Evolutionary conservation across 2,329 filamentous ascomycete species (phyloP).

Genomic region (Epichloe sp.): DNA sequence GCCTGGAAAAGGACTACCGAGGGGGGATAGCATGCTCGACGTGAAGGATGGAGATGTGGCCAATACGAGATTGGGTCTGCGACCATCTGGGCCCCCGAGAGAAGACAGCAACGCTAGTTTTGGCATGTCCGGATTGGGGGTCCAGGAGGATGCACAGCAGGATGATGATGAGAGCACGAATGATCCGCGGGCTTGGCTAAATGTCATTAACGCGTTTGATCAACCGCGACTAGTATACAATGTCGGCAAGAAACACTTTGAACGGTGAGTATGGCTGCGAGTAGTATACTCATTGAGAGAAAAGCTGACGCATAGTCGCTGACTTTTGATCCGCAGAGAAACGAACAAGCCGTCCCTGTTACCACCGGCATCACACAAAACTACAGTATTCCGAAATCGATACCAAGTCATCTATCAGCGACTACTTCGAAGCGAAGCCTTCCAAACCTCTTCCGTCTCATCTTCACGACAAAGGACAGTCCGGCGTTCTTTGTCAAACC

Average conservation of each 20-base stretch:
- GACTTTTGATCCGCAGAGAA: conserved; percentile 28
- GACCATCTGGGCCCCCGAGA: conserved; percentile 31
- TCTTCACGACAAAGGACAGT: conserved; percentile 40
- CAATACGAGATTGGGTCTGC: conserved; percentile 42
- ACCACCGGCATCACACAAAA: conserved; percentile 69
- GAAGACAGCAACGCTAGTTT: conserved; percentile 57
- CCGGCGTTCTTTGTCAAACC: conserved; percentile 45
- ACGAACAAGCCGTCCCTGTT: conserved; percentile 55
- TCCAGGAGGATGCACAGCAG: conserved; percentile 39
- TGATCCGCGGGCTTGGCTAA: conserved; percentile 73
- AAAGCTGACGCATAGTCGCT: background rate
- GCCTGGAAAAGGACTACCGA: conserved; percentile 34
- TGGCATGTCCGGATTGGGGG: conserved; percentile 38
- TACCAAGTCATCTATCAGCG: conserved; percentile 90
- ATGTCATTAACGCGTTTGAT: conserved; percentile 69
- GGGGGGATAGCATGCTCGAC: conserved; percentile 50
- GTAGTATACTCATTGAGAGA: too few species aligned
- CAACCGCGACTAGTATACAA: conserved; percentile 74
- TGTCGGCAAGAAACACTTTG: conserved; percentile 76
- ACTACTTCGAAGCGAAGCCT: conserved; percentile 82
- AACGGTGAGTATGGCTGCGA: conserved; percentile 39
- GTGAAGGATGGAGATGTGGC: conserved; percentile 36
- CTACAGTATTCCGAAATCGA: conserved; percentile 71
- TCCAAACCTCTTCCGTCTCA: conserved; percentile 69
- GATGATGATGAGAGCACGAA: conserved; percentile 39